Percentiles rank a stretch among this genome's conserved stretches.
Evolutionary conservation across 2,329 filamentous ascomycete genomes (phyloP).

Genomic region (Sporothrix luriei): DNA sequence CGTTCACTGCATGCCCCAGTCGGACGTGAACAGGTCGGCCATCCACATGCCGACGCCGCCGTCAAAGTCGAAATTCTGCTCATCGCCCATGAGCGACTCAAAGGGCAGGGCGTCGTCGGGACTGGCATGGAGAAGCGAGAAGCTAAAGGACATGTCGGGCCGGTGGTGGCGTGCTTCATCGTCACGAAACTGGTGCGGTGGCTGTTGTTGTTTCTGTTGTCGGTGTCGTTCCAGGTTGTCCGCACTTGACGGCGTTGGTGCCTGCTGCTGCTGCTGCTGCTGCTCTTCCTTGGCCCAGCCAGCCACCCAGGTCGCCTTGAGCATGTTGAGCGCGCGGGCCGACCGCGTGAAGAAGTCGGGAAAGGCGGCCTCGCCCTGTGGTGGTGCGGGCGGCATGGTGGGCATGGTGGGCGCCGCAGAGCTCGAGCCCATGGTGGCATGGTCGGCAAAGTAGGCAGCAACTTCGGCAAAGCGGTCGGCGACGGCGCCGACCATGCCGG

Average conservation of each 20-base stretch:
- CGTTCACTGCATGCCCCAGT: slow-evolving; percentile 8
- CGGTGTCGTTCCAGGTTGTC: neutral
- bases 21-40: slow-evolving; percentile 21
- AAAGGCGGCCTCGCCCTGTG: neutral
- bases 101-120: slow-evolving; percentile 1
- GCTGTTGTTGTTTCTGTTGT: neutral
- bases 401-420: slow-evolving; percentile 3
- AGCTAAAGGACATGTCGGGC: slow-evolving; percentile 4
- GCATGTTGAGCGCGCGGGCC: slow-evolving; percentile 2
- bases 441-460: slow-evolving; percentile 4
- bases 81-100: neutral
- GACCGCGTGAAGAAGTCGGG: neutral
- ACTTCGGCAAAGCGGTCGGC: slow-evolving; percentile 12
- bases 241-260: neutral
- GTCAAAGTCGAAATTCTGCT: neutral
- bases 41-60: slow-evolving; percentile 14
- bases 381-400: neutral
- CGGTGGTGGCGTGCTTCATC: neutral
- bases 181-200: neutral
- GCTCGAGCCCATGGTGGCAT: neutral
- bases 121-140: neutral
- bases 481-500: neutral
- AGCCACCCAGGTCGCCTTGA: slow-evolving; percentile 18
- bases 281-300: slow-evolving; percentile 17
- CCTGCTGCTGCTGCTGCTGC: slow-evolving; percentile 7